Evolutionary conservation across 306 rosid species (phyloP).

Genomic region (Malus asiatica): DNA sequence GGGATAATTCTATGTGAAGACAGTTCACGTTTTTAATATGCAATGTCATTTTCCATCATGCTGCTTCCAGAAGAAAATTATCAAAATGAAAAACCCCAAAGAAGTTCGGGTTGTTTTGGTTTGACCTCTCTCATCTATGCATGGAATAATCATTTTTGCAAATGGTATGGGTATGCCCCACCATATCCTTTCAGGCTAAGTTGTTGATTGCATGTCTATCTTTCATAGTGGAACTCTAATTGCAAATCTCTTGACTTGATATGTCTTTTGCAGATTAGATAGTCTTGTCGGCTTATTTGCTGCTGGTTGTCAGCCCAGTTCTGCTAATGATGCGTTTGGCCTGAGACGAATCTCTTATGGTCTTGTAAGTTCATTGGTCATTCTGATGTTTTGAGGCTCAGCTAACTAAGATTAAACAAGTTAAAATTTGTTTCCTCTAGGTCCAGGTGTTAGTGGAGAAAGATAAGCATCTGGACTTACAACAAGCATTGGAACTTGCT

Average conservation of each 20-base stretch:
- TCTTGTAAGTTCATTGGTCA: conserved; percentile 56
- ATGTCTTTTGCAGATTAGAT: conserved; percentile 63
- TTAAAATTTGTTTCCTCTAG: conserved; percentile 33
- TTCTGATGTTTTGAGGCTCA: conserved; percentile 15
- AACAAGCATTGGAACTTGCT: conserved; percentile 69
- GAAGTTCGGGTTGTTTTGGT: neutral
- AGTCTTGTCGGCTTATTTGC: conserved; percentile 91
- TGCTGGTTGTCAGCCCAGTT: conserved; percentile 93
- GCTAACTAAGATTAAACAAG: conserved; percentile 12
- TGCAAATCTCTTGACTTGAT: conserved; percentile 19
- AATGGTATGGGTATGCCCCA: neutral
- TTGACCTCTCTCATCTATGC: neutral
- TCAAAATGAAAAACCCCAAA: neutral
- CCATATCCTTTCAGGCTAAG: neutral
- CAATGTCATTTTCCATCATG: neutral
- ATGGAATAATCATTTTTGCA: neutral
- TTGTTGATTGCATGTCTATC: neutral
- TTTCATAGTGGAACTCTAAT: neutral
- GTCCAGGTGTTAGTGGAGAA: conserved; percentile 86
- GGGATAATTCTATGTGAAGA: neutral
- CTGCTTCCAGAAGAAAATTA: neutral
- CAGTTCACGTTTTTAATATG: neutral
- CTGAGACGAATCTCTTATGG: conserved; percentile 89
- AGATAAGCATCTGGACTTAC: conserved; percentile 65
- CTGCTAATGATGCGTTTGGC: conserved; percentile 85